Percentiles rank a stretch among this genome's conserved stretches.
Conservation (phyloP, 345 rosid genomes). For the Cardamine resedifolia region DNA sequence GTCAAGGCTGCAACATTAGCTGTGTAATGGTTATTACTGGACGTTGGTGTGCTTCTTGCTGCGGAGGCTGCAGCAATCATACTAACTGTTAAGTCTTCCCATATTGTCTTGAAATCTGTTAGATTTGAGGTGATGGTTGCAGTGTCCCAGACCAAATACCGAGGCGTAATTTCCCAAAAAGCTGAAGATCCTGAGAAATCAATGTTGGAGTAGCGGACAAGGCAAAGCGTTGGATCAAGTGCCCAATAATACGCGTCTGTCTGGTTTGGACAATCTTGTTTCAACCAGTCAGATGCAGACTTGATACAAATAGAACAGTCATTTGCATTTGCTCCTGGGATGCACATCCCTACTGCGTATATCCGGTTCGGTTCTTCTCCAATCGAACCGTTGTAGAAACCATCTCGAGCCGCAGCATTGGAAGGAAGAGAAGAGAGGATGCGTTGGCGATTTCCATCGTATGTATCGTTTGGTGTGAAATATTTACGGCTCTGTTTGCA, state of each 20-base stretch:
- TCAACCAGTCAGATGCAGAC: neutral
- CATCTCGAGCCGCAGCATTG: conserved; percentile 15
- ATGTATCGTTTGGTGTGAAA: conserved; percentile 31
- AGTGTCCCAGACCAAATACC: neutral
- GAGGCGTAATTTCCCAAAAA: too few relatives aligned
- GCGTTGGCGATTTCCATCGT: conserved; percentile 25
- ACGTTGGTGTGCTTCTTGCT: neutral
- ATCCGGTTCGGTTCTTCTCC: conserved; percentile 33
- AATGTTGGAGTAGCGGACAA: conserved; percentile 40
- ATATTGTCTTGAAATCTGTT: neutral
- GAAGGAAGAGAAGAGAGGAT: conserved; percentile 32
- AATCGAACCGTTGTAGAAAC: conserved; percentile 25
- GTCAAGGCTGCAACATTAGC: neutral
- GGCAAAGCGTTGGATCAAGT: conserved; percentile 18
- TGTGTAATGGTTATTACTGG: neutral
- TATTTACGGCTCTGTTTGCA: neutral
- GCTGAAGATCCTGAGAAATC: neutral
- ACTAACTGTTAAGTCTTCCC: neutral
- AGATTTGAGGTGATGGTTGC: neutral
- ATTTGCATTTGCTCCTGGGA: conserved; percentile 28
- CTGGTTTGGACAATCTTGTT: conserved; percentile 23
- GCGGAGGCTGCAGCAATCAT: neutral
- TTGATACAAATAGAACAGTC: conserved; percentile 27
- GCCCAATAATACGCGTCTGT: conserved; percentile 15
- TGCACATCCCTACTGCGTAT: conserved; percentile 32